Evolutionary conservation across 805 yeast genomes (phyloP).

Genomic region (Candida pseudofarinosa): DNA sequence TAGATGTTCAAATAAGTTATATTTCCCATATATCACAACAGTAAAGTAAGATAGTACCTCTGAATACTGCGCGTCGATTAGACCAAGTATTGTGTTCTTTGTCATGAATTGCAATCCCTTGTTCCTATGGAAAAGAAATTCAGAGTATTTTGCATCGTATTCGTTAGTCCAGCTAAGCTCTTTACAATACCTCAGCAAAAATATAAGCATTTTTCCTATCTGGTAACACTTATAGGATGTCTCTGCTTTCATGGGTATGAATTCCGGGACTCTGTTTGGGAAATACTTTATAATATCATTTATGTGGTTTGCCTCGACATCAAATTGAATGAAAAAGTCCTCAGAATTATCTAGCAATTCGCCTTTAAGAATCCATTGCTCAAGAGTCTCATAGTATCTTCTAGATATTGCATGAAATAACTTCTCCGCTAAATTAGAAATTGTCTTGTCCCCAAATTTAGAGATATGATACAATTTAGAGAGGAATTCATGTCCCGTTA

Average conservation of each 20-base stretch:
- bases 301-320: slow-evolving; percentile 24
- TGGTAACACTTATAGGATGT: slow-evolving; percentile 49
- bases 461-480: slow-evolving; percentile 48
- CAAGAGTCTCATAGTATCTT: slow-evolving; percentile 60
- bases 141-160: slow-evolving; percentile 32
- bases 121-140: slow-evolving; percentile 24
- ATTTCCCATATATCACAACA: slow-evolving; percentile 44
- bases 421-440: slow-evolving; percentile 39
- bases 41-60: slow-evolving; percentile 54
- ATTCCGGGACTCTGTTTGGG: slow-evolving; percentile 38
- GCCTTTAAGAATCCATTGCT: slow-evolving; percentile 70
- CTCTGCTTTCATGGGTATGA: slow-evolving; percentile 24
- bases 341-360: slow-evolving; percentile 48
- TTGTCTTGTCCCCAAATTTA: slow-evolving; percentile 59
- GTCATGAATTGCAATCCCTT: slow-evolving; percentile 31
- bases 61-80: slow-evolving; percentile 40
- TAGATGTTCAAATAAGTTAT: slow-evolving; percentile 51
- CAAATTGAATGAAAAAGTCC: slow-evolving; percentile 58
- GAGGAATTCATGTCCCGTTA: slow-evolving; percentile 50
- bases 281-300: slow-evolving; percentile 31
- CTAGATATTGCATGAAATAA: slow-evolving; percentile 44
- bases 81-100: slow-evolving; percentile 30
- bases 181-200: slow-evolving; percentile 59
- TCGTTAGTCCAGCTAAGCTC: slow-evolving; percentile 62
- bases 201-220: slow-evolving; percentile 70